Percentiles rank a stretch among this genome's conserved stretches.
Evolutionary conservation across 495 filamentous ascomycete genomes (phyloP).

Genomic region (Diplogelasinospora grovesii): DNA sequence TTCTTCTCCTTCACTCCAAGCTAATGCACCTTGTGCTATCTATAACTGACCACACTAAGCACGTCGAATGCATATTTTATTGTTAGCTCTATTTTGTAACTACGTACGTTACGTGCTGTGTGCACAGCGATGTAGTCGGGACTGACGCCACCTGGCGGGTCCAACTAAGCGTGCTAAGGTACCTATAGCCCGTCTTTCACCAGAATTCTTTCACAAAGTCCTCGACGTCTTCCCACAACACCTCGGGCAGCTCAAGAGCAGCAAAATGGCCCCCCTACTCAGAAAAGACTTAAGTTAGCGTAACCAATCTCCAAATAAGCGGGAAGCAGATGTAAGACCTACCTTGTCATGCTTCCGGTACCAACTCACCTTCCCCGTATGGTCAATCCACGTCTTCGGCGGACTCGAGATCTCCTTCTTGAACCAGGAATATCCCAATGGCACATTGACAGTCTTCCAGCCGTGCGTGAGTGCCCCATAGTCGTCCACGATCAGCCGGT

Average conservation of each 20-base stretch:
- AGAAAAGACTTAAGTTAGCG: neutral
- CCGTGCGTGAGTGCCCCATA: neutral
- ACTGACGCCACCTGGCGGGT: too few species aligned
- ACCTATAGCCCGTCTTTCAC: too few species aligned
- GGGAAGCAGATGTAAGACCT: neutral
- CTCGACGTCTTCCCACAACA: neutral
- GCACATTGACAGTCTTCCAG: conserved; percentile 1
- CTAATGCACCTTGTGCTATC: too few species aligned
- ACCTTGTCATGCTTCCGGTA: conserved; percentile 3
- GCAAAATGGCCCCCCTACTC: conserved; percentile 1
- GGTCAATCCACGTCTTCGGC: conserved; percentile 2
- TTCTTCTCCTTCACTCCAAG: too few species aligned
- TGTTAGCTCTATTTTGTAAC: too few species aligned
- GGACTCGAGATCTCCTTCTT: conserved; percentile 1
- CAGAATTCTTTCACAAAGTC: conserved; percentile 2
- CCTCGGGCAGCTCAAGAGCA: neutral
- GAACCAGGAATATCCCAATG: conserved; percentile 4
- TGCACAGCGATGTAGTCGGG: too few species aligned
- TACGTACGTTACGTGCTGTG: too few species aligned
- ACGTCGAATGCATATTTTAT: too few species aligned
- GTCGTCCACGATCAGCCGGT: neutral
- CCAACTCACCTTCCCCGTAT: neutral
- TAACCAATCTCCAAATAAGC: neutral
- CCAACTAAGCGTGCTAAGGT: too few species aligned
- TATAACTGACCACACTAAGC: too few species aligned